Base-by-base conservation (phyloP, 345 rosid genomes). In the Syzygium grande region DNA sequence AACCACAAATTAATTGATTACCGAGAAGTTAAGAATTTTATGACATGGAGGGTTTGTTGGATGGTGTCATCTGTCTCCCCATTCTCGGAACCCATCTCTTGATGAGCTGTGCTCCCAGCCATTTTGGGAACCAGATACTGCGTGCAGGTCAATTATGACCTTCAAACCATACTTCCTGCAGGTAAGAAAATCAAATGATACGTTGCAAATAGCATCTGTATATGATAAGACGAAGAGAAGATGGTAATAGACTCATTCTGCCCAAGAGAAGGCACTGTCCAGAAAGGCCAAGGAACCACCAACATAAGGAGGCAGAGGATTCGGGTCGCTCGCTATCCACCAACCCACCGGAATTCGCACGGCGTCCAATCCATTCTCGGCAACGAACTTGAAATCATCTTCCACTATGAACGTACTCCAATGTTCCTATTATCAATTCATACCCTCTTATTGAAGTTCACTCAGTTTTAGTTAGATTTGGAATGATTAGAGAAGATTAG, bases 71-170 rank as follows among this genome's bases (percentile, higher is more conserved):
- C 92, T 91, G 38, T 51, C 51, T 11, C 94, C 96, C 95, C 95
- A 94, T 86, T 93, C 93, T 43, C 90, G 93, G 29, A 92, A 93
- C 6, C 94, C 92, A 83, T 95, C 97, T 89, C 95, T 93, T 1
- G 94, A 88, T 27, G 92, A 58, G 88, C 96, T 92, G 78, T 92
- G 97, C 25, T 93, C 94, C 51, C 27, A 88, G 3, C 95, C 96
- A 86, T 94, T 95, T 63, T 94, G 97, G 34, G 96, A 94, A 46
- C 92, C 96, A 5, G 95, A 94, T 34, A 95, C 96, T 7, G 96
- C 95, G 86, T 94, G 97, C 19, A 92, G 86, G 84, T 95, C 97
- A 59, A 94, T 87, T 55, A 92, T 86, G 43, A 94, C 89, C 84
- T 91, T 92, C 90, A 94, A 17, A 19, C 87, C 77, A 68, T 95